Base-by-base conservation (phyloP, 2,329 filamentous ascomycete genomes). In the Metarhizium sp. region DNA sequence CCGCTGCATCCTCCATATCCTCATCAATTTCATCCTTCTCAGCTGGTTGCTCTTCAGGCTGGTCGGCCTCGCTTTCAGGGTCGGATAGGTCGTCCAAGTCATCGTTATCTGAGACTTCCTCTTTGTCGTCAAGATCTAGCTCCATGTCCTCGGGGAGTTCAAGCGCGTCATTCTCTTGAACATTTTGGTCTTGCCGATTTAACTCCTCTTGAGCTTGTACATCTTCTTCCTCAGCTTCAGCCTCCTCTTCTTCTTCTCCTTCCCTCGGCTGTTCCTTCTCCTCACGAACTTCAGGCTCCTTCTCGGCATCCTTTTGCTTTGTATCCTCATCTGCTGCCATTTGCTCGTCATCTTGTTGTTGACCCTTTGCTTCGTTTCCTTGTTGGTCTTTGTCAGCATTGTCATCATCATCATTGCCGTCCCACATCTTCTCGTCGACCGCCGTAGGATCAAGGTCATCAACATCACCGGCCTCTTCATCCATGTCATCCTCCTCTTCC, bases 391-490 rank as follows among this genome's bases (percentile, higher is more conserved):
- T 94, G 50, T 92, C 87, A 1, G 88, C 85, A 50, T 92, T 84
- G 48, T 92, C 80, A 47, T 90, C 86, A 53, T 87, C 85, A 53
- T 87, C 85, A 52, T 87, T 85, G 43, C 91, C 92, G 70, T 99
- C 92, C 94, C 94, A 99, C 81, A 97, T 91, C 77, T 97, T 99
- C 74, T 99, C 95, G 67, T 99, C 95, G 1, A 97, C 88, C 20
- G 92, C 89, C 16, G 85, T 88, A 13, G 90, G 87, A 62, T 96
- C 92, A 46, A 96, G 77, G 64, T 95, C 90, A 72, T 96, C 90
- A 11, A 97, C 91, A 64, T 91, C 88, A 1, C 92, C 94, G 5
- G 88, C 82, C 70, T 97, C 90, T 63, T 96, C 92, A 60, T 96
- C 91, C 67, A 95, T 86, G 10, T 90, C 86, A n/a, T 86, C 76